Evolutionary conservation across 225 moss, liverwort and hornwort species (phyloP).

Genomic region (Straminergon stramineum): DNA sequence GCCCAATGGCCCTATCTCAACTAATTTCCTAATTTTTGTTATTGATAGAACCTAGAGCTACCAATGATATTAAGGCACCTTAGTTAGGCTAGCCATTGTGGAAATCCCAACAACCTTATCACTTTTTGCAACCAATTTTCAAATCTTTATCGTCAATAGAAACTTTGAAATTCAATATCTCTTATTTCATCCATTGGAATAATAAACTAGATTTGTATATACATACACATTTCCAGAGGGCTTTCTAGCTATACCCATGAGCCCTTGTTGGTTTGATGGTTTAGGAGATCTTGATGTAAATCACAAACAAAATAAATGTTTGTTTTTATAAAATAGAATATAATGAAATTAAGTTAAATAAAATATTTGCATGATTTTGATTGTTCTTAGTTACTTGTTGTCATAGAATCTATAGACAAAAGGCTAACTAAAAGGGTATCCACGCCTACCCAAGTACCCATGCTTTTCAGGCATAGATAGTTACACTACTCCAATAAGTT

Average conservation of each 20-base stretch:
- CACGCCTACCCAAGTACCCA: background rate
- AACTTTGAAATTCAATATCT: background rate
- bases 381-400: background rate
- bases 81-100: accelerated
- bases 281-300: background rate
- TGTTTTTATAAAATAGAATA: background rate
- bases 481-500: background rate
- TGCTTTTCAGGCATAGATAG: background rate
- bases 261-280: accelerated
- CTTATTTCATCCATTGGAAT: accelerated
- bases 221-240: accelerated
- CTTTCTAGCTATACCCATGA: accelerated
- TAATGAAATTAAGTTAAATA: background rate
- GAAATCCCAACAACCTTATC: accelerated
- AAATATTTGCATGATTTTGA: background rate
- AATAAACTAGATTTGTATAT: background rate
- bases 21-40: background rate
- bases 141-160: background rate
- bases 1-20: accelerated
- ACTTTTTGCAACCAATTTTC: background rate
- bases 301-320: background rate
- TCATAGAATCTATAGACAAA: background rate
- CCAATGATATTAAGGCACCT: background rate
- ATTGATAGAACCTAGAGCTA: background rate
- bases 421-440: background rate